Percentiles rank a stretch among this genome's conserved stretches.
Evolutionary conservation across 352 stramenopile species (phyloP).

Genomic region (Elongisporangium anandrum): DNA sequence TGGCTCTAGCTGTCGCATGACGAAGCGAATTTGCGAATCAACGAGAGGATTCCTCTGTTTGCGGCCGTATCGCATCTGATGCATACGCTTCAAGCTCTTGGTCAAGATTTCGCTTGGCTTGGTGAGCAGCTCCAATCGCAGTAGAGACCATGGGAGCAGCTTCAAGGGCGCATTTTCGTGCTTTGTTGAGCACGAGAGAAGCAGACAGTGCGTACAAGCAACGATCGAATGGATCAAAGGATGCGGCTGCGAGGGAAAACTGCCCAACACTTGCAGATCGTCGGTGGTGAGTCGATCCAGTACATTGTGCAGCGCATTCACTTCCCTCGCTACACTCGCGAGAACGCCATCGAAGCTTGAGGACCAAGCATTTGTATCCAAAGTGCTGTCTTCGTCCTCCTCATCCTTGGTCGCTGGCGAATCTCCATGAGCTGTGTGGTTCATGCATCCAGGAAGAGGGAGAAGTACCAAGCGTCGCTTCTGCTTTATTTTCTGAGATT

Average conservation of each 20-base stretch:
- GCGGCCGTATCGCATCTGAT: slow-evolving; percentile 18
- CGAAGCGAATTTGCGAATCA: slow-evolving; percentile 30
- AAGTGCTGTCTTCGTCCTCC: not conserved
- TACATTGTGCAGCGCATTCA: slow-evolving; percentile 11
- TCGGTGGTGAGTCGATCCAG: slow-evolving; percentile 26
- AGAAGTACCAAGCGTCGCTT: not conserved
- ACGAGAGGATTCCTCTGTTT: slow-evolving; percentile 14
- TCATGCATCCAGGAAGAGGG: not conserved
- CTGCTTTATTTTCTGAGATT: not conserved
- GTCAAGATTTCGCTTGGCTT: slow-evolving; percentile 20
- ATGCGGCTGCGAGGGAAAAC: slow-evolving; percentile 37
- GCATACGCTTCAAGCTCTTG: slow-evolving; percentile 37
- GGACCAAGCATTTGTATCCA: not conserved
- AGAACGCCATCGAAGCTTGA: not conserved
- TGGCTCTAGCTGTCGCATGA: slow-evolving; percentile 20
- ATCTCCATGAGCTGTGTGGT: not conserved
- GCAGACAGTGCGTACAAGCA: slow-evolving; percentile 27
- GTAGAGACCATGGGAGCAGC: slow-evolving; percentile 39
- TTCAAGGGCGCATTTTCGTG: slow-evolving; percentile 14
- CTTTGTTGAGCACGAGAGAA: slow-evolving; percentile 30
- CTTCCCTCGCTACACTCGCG: not conserved
- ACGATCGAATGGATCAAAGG: slow-evolving; percentile 32
- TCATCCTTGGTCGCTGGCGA: not conserved
- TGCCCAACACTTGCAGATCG: slow-evolving; percentile 38
- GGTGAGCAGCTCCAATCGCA: slow-evolving; percentile 48